phyloP scores from a whole-genome alignment of 768 basidiomycete genomes.

The Strobilomyces dryophilus region DNA sequence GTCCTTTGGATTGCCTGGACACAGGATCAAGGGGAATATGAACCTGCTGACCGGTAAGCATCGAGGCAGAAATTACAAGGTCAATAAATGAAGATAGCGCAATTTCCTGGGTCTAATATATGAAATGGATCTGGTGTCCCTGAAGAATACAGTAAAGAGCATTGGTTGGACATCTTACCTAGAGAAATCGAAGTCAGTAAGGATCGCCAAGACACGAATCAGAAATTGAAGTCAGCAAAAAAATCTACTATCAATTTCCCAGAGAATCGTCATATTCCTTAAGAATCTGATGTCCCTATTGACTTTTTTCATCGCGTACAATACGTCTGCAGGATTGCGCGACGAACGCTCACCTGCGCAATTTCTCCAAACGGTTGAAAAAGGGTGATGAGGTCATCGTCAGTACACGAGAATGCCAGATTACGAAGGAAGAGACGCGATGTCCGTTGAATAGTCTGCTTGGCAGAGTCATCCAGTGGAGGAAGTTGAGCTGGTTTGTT shows the following conservation, averaged over 20 bases:
- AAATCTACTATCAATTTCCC: constrained; percentile 60
- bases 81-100: constrained; percentile 31
- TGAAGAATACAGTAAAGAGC: constrained; percentile 17
- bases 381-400: constrained; percentile 59
- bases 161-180: constrained; percentile 10
- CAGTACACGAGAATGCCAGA: constrained; percentile 80
- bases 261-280: constrained; percentile 29
- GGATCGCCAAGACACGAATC: neutral
- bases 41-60: constrained; percentile 34
- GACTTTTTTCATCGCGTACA: constrained; percentile 36
- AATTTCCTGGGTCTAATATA: constrained; percentile 45
- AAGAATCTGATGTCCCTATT: constrained; percentile 49
- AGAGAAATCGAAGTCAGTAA: constrained; percentile 3
- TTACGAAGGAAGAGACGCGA: constrained; percentile 91
- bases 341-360: constrained; percentile 57
- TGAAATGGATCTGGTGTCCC: constrained; percentile 55
- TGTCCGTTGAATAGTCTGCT: constrained; percentile 62
- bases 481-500: constrained; percentile 6
- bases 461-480: constrained; percentile 30
- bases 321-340: neutral
- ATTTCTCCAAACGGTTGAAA: constrained; percentile 71
- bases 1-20: constrained; percentile 51
- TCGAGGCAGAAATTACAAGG: neutral
- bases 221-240: constrained; percentile 15
- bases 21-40: constrained; percentile 52